Base-by-base conservation (phyloP, 805 yeast genomes). In the Candida oleophila region DNA sequence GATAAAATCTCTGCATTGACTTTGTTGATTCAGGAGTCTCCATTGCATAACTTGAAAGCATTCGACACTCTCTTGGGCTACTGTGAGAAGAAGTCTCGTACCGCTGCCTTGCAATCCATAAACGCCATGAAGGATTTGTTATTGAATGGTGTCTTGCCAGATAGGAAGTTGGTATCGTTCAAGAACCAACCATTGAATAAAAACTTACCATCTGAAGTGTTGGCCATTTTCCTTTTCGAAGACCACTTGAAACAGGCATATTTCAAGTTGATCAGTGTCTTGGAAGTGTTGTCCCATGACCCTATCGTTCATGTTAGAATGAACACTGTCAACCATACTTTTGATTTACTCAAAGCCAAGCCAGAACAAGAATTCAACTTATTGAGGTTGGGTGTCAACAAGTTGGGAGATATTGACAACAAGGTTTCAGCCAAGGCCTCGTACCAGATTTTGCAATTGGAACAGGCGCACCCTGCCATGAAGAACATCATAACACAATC, bases 321-420 rank as follows among this genome's bases (percentile, higher is more conserved):
- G 74, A 87, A 82, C 51, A 82, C 86, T 22, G 79, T 90, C 30
- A 72, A 80, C 36, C 90, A 88, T 60, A 78, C 91, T 28, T 87
- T 90, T 55, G 96, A 87, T 47, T 73, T 94, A 38, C 71, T 94
- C 49, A 83, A 83, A 52, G 75, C 85, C 4, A 92, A 91, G 65
- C 98, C 99, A 3, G 99, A 94, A 70, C 99, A 94, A 73, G 99
- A 94, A 66, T 95, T 85, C 44, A 94, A 94, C 64, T 72, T 94
- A 54, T 74, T 94, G 57, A 79, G 90, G 56, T 74, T 94, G 45
- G 96, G 96, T 44, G 94, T 90, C 40, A 94, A 94, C 65, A 94
- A 94, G 64, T 74, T 94, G 33, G 99, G 99, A 68, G 99, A 94
- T 62, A 78, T 80, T 38, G 97, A 92, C 52, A 86, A 88, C 51